These are phyloP conservation scores for Brettanomyces sp. DNA, from an alignment of 805 yeast species.

Conservation along the genomic window DNA sequence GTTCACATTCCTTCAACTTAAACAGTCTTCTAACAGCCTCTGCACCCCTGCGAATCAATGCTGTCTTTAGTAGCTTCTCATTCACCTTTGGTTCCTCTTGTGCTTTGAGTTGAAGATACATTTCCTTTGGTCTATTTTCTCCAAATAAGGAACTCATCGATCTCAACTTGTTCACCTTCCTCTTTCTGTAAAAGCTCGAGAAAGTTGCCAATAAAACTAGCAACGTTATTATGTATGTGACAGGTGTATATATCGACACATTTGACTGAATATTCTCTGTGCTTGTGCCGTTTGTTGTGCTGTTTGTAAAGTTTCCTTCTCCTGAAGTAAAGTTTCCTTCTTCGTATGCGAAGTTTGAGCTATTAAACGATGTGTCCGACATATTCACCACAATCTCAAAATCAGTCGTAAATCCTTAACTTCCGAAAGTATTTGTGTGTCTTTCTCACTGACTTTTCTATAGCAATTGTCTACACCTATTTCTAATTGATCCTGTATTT, in stretches of 20 bases:
- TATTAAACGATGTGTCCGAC: too few species aligned
- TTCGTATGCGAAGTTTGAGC: not conserved
- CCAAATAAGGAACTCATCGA: constrained; percentile 66
- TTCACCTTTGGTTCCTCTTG: constrained; percentile 53
- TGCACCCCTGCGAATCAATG: constrained; percentile 54
- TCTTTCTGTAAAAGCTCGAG: constrained; percentile 56
- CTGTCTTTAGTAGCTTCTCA: constrained; percentile 42
- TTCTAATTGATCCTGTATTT: not conserved
- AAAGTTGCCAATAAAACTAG: constrained; percentile 59
- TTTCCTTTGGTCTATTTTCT: constrained; percentile 53
- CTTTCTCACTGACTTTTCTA: too few species aligned
- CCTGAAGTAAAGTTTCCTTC: not conserved
- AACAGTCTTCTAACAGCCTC: constrained; percentile 81
- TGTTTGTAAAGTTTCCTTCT: not conserved
- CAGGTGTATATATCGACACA: constrained; percentile 60
- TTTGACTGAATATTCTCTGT: constrained; percentile 15
- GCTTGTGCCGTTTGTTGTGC: not conserved
- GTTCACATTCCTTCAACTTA: constrained; percentile 71
- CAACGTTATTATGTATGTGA: constrained; percentile 64
- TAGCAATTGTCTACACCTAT: too few species aligned
- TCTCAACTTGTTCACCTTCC: constrained; percentile 43
- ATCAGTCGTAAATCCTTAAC: too few species aligned
- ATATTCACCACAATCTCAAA: too few species aligned
- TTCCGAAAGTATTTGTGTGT: too few species aligned
- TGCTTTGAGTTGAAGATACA: constrained; percentile 51